Evolutionary conservation across 768 basidiomycete species (phyloP), one percentile per base, ranked within the genome.

Genomic region (Symmetrospora coprosmae): DNA sequence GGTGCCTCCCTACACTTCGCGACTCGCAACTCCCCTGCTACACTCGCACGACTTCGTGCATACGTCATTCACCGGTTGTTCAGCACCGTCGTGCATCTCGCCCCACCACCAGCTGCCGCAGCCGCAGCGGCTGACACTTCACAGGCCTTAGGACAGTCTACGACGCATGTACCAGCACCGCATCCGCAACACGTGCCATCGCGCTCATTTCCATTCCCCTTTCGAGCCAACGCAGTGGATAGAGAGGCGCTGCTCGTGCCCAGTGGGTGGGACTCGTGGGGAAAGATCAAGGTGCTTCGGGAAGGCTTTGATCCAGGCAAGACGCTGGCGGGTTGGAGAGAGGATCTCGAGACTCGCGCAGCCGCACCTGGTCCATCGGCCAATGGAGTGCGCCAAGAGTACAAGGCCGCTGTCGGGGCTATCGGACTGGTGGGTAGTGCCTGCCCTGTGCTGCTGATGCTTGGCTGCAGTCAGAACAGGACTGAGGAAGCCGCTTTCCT

Each of bases 241-340:
- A 82, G 94, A 31, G 91, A 96, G 68, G 83, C 81, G 13, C 84
- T 96, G 50, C 80, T 94, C 41, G 82, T 97, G 5, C 94, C 92
- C 1, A 80, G 87, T 1, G 94, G 94, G 0, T 99, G 94, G 94
- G 94, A 97, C 70, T 87, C 86, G 66, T 94, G 88, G 86, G 90
- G 91, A 0, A 97, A 96, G 76, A 92, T 96, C 60, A 76, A 78
- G 2, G 84, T 96, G 1, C 74, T 97, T 55, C 75, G 89, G 58
- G 94, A 97, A 38, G 86, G 86, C 0, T 99, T 96, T 67, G 89
- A 94, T 52, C 82, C 86, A 1, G 82, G 81, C 62, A 69, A 75
- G 46, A 85, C 83, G 82, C 84, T 82, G 2, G 84, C 85, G 60
- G 84, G 81, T 38, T 87, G 82, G 83, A 85, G 86, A 64, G 74